phyloP scores from a whole-genome alignment of 345 rosid genomes.

The Mangifera indica region DNA sequence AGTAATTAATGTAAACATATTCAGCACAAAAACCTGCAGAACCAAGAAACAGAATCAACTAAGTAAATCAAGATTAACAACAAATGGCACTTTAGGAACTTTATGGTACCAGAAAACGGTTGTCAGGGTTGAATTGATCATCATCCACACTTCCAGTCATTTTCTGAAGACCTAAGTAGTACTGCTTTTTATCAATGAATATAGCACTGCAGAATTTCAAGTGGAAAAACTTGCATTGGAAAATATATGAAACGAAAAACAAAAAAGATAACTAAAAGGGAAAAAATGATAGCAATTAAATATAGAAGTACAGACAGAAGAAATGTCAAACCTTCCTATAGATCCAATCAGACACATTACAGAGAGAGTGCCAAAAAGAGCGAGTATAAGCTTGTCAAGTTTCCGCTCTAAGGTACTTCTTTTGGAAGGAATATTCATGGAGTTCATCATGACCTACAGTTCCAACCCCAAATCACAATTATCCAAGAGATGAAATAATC shows the following conservation, averaged over 20 bases:
- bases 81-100: conserved; percentile 14
- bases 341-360: conserved; percentile 91
- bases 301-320: conserved; percentile 12
- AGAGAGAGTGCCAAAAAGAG: conserved; percentile 82
- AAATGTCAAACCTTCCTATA: conserved; percentile 66
- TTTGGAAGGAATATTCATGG: conserved; percentile 99
- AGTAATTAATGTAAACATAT: conserved; percentile 87
- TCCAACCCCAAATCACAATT: conserved; percentile 24
- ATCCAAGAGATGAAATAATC: conserved; percentile 2
- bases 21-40: conserved; percentile 69
- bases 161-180: conserved; percentile 58
- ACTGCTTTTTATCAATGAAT: conserved; percentile 72
- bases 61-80: conserved; percentile 11
- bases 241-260: neutral
- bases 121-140: conserved; percentile 68
- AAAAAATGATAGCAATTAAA: conserved; percentile 16
- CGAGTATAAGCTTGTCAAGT: conserved; percentile 95
- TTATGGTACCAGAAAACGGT: conserved; percentile 64
- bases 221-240: conserved; percentile 21
- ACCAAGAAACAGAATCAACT: conserved; percentile 25
- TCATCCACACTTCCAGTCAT: conserved; percentile 33
- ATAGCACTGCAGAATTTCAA: conserved; percentile 68
- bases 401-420: conserved; percentile 98
- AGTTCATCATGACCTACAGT: conserved; percentile 97
- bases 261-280: neutral